Evolutionary conservation across 257 asterid species (phyloP).

Genomic region (Solanum megistacrolobum): DNA sequence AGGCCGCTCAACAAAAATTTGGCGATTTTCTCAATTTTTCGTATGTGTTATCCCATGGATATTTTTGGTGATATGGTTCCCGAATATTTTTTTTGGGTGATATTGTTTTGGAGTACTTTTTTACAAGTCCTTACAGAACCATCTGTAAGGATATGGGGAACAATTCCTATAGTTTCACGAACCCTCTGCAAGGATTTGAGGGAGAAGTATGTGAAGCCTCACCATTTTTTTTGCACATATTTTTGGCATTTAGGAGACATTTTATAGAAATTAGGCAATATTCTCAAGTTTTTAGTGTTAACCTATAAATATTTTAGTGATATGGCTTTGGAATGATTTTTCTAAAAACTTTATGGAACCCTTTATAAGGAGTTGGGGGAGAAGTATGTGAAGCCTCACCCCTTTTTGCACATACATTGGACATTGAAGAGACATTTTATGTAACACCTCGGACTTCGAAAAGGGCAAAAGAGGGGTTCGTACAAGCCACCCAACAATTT

Average conservation of each 20-base stretch:
- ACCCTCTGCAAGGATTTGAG: neutral
- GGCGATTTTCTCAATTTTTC: no score
- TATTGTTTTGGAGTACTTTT: no score
- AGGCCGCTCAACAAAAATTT: no score
- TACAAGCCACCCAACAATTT: neutral
- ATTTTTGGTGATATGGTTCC: no score
- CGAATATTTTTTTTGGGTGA: neutral
- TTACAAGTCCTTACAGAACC: neutral
- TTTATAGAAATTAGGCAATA: neutral
- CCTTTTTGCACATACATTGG: neutral
- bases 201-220: neutral
- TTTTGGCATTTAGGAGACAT: no score
- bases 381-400: neutral
- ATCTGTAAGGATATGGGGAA: neutral
- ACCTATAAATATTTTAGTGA: neutral
- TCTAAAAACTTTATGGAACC: neutral
- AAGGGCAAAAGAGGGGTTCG: neutral
- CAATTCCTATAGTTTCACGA: neutral
- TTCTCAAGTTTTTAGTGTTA: neutral
- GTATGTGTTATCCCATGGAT: no score
- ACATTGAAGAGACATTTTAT: neutral
- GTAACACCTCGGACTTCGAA: neutral
- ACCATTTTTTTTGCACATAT: neutral
- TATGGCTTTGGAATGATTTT: no score
- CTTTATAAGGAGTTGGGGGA: neutral